Conservation (phyloP, 2,329 filamentous ascomycete species). For the Colletotrichum sp. region DNA sequence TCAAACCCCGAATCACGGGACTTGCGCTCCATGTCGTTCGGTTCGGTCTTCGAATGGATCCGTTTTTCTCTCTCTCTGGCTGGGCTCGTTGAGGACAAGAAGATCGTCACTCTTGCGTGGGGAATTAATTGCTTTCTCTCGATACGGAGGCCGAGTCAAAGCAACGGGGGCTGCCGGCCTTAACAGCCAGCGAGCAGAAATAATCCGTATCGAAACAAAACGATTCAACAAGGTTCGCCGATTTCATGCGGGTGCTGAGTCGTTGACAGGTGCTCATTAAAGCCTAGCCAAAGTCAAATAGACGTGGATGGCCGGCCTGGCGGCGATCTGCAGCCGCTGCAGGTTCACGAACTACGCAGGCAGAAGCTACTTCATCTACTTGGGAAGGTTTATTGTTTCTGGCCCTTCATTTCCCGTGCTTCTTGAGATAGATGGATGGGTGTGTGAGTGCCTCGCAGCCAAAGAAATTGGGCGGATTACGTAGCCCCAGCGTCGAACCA, state of each 20-base stretch:
- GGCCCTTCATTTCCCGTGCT: constrained; percentile 4
- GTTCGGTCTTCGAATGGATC: background rate
- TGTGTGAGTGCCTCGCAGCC: background rate
- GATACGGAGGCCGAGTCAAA: background rate
- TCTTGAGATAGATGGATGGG: background rate
- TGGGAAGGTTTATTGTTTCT: background rate
- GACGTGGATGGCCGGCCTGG: constrained; percentile 1
- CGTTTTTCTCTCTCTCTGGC: background rate
- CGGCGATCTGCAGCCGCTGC: constrained; percentile 11
- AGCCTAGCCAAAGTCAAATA: constrained; percentile 3
- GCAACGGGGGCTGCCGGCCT: background rate
- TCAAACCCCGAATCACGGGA: constrained; percentile 14
- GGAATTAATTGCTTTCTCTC: background rate
- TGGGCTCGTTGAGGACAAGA: background rate
- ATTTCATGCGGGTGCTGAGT: constrained; percentile 7
- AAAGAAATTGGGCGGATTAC: background rate
- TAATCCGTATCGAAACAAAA: constrained; percentile 13
- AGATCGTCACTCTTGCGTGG: background rate
- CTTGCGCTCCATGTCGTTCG: background rate
- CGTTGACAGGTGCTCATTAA: background rate
- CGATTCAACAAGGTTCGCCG: background rate
- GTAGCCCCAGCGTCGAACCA: constrained; percentile 4
- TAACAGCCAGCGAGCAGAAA: background rate
- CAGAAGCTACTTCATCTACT: background rate
- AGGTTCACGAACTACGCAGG: background rate